A percentile compares a stretch with the other conserved stretches of the same genome.
Conservation (phyloP, 2,329 filamentous ascomycete species). For the Sphaerulina musiva region DNA sequence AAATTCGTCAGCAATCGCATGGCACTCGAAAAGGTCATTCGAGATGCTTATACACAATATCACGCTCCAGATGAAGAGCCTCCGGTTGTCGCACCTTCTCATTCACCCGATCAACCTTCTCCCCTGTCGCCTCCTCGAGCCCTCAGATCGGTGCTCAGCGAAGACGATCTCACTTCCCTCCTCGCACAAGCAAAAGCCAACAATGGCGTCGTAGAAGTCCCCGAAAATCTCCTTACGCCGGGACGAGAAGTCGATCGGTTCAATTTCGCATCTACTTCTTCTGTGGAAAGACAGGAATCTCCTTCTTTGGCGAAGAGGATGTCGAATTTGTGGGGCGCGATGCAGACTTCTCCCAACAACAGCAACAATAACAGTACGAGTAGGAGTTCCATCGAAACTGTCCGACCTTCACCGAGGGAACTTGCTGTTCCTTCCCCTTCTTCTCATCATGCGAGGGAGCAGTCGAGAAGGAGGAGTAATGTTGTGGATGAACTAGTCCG, state of each 20-base stretch:
- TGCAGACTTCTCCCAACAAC: conserved; percentile 7
- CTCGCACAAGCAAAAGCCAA: conserved; percentile 33
- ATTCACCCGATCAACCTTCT: conserved; percentile 13
- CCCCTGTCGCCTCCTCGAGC: background rate
- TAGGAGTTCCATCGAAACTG: conserved; percentile 22
- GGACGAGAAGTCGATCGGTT: conserved; percentile 13
- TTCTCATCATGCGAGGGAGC: conserved; percentile 2
- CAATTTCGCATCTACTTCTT: conserved; percentile 12
- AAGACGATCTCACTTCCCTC: conserved; percentile 42
- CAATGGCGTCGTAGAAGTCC: conserved; percentile 27
- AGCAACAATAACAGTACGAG: background rate
- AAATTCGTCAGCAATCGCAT: conserved; percentile 86
- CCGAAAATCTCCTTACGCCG: conserved; percentile 22
- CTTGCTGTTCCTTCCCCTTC: background rate
- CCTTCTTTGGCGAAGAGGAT: conserved; percentile 31
- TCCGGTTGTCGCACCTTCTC: conserved; percentile 25
- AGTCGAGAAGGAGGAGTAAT: conserved; percentile 27
- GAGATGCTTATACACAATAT: conserved; percentile 48
- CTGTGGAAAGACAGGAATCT: conserved; percentile 21
- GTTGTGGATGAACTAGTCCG: conserved; percentile 41
- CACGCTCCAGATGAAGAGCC: conserved; percentile 27
- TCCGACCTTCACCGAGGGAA: conserved; percentile 16
- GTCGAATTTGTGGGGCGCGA: conserved; percentile 26
- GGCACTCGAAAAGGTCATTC: conserved; percentile 66
- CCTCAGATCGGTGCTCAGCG: conserved; percentile 38